Evolutionary conservation across 768 basidiomycete genomes (phyloP).

Genomic region (Mycena galericulata): DNA sequence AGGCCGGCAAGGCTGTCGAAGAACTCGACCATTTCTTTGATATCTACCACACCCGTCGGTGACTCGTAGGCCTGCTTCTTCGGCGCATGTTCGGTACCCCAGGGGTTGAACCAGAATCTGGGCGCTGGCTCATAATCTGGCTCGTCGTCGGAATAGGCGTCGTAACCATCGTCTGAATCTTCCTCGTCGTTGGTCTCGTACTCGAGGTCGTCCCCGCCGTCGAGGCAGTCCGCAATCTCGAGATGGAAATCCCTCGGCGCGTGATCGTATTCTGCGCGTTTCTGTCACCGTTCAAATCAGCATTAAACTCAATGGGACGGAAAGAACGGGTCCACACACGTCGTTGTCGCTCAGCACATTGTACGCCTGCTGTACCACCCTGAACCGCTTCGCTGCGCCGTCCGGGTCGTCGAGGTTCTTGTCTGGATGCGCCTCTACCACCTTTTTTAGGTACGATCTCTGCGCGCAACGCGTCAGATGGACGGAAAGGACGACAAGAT

Average conservation of each 20-base stretch:
- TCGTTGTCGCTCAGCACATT: constrained; percentile 9
- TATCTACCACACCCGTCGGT: constrained; percentile 7
- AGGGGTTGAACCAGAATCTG: constrained; percentile 8
- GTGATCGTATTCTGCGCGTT: not conserved
- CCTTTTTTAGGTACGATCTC: constrained; percentile 10
- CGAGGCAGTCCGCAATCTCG: constrained; percentile 10
- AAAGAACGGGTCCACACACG: not conserved
- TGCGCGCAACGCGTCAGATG: not conserved
- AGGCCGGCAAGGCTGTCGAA: constrained; percentile 9
- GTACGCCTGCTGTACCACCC: constrained; percentile 6
- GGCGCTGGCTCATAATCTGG: constrained; percentile 8
- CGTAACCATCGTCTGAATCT: not conserved
- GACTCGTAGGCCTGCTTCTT: constrained; percentile 8
- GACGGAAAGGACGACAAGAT: not conserved
- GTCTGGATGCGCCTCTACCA: constrained; percentile 10
- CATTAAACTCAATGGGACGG: constrained; percentile 1
- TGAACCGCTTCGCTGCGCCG: constrained; percentile 10
- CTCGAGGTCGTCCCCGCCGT: constrained; percentile 2
- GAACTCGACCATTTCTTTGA: constrained; percentile 4
- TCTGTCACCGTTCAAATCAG: constrained; percentile 4
- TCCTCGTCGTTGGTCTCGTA: not conserved
- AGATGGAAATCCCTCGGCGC: constrained; percentile 7
- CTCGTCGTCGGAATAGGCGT: constrained; percentile 12
- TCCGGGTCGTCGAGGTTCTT: constrained; percentile 11
- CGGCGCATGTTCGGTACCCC: constrained; percentile 3